phyloP scores from a whole-genome alignment of 352 stramenopile species.

The Globisporangium okanoganense region DNA sequence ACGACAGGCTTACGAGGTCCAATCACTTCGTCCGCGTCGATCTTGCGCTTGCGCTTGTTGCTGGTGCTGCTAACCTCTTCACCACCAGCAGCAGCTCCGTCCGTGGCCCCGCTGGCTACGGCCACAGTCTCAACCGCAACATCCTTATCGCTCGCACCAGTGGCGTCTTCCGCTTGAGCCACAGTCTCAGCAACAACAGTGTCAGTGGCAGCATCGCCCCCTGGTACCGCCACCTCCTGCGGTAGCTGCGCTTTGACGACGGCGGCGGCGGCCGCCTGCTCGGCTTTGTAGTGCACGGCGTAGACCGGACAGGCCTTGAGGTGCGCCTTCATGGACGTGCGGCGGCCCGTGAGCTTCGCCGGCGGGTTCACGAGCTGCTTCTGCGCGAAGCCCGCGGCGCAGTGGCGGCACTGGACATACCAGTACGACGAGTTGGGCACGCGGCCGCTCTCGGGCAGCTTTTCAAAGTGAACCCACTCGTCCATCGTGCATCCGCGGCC shows the following conservation, averaged over 20 bases:
- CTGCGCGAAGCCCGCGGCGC: constrained; percentile 47
- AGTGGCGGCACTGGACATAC: constrained; percentile 80
- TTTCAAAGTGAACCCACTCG: constrained; percentile 82
- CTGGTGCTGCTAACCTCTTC: background rate
- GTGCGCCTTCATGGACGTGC: constrained; percentile 72
- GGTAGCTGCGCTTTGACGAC: constrained; percentile 16
- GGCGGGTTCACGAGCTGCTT: constrained; percentile 63
- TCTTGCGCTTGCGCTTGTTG: constrained; percentile 56
- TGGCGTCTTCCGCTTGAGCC: background rate
- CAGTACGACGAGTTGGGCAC: constrained; percentile 81
- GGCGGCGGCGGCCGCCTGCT: constrained; percentile 31
- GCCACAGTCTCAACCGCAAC: background rate
- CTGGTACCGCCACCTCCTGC: background rate
- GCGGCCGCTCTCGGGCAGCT: constrained; percentile 51
- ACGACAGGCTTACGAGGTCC: constrained; percentile 21
- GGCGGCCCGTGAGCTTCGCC: constrained; percentile 56
- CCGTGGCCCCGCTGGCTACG: constrained; percentile 3
- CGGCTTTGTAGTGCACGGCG: constrained; percentile 57
- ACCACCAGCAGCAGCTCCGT: constrained; percentile 11
- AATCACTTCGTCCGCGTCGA: constrained; percentile 26
- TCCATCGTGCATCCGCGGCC: constrained; percentile 73
- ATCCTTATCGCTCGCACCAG: background rate
- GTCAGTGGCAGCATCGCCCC: background rate
- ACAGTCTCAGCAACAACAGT: background rate
- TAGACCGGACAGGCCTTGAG: constrained; percentile 73